A percentile compares a stretch with the other conserved stretches of the same genome.
Conservation (phyloP, 768 basidiomycete species). For the Leccinum variicolor region DNA sequence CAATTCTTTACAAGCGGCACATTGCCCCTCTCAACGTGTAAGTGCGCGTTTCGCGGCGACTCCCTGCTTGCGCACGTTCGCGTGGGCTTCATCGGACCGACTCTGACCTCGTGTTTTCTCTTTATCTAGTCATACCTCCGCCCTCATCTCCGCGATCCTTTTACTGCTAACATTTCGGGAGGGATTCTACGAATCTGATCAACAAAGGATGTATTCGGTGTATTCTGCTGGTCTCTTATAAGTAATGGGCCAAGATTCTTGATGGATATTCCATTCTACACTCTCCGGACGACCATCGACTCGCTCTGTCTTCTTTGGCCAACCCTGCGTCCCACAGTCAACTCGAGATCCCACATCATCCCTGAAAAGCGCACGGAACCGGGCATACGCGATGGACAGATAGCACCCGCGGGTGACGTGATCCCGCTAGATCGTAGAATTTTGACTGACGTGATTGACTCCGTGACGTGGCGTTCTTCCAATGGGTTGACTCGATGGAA, state of each 20-base stretch:
- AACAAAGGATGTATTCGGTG: no score
- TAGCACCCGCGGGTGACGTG: neutral
- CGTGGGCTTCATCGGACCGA: neutral
- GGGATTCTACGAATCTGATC: neutral
- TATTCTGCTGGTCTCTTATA: neutral
- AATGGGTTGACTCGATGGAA: neutral
- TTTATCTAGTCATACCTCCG: neutral
- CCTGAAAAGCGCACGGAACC: neutral
- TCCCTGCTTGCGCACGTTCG: constrained; percentile 1
- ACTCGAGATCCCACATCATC: neutral
- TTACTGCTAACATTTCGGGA: neutral
- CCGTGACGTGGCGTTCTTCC: neutral
- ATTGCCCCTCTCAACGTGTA: neutral
- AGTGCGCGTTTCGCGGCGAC: neutral
- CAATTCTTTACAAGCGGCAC: neutral
- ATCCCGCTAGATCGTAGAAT: neutral
- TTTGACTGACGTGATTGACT: neutral
- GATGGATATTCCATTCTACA: neutral
- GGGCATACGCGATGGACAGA: neutral
- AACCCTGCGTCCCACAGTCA: neutral
- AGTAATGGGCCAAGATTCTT: neutral
- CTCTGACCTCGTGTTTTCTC: neutral
- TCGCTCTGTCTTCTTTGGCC: neutral
- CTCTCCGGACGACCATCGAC: neutral
- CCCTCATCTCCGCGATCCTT: neutral